A percentile compares a stretch with the other conserved stretches of the same genome.
Conservation (phyloP, 305 asterid genomes). For the Fraxinus sp. region DNA sequence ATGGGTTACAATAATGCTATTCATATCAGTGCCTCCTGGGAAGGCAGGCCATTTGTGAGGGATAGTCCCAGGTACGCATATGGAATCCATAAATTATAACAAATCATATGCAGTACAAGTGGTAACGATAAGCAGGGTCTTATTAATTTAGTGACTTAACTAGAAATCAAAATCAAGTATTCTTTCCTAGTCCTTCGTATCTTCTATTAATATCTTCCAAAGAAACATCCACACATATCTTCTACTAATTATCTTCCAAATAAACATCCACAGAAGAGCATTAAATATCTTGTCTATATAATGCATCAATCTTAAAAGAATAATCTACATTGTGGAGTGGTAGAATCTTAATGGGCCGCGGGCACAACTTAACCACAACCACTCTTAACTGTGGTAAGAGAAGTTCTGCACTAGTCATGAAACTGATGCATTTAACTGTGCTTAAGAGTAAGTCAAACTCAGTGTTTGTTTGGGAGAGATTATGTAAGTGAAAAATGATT, state of each 20-base stretch:
- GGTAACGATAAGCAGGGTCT: neutral
- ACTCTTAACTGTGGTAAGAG: slow-evolving; percentile 2
- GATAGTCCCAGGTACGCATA: neutral
- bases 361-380: neutral
- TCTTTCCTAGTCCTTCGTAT: neutral
- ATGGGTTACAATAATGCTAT: neutral
- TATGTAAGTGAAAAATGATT: neutral
- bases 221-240: neutral
- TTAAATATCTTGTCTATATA: neutral
- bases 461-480: neutral
- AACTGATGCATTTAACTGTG: neutral
- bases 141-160: neutral
- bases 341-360: neutral
- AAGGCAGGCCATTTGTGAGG: neutral
- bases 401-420: neutral
- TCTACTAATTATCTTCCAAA: neutral
- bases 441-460: neutral
- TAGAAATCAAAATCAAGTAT: neutral
- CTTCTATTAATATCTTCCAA: neutral
- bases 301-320: neutral
- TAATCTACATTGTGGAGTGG: neutral
- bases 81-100: neutral
- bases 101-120: neutral
- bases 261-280: neutral
- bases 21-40: neutral